Base-by-base conservation (phyloP, 306 rosid genomes). In the Calophaca sinica region DNA sequence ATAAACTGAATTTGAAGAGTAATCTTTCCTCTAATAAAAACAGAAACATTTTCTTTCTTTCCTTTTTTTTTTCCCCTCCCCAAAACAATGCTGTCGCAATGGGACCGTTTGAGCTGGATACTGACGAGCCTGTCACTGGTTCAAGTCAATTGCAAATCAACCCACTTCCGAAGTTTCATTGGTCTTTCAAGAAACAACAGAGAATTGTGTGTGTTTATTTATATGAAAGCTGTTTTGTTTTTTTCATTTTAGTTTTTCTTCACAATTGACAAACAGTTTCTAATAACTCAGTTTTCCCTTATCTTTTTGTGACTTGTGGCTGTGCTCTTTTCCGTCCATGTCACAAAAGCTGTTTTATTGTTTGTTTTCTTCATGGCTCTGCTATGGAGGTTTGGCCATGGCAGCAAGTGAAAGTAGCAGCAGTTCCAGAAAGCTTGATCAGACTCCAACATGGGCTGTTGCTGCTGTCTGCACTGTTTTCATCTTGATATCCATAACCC, bases 381-480 rank as follows among this genome's bases (percentile, higher is more conserved):
- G 60, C 9, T 63, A 71, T 54, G 72, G 73, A 84, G 82, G 62
- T 14, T 58, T 42, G 53, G 89, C 85, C 20, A 81, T 73, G 94
- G 97, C 89, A 26, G 89, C 87, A 3, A 20, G 75, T 11, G 85
- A 55, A 38, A 52, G 72, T 14, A 54, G 68, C 20, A 26, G 64
- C 42, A 58, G 6, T 71, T 57, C 85, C 10, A 86, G 85, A 71
- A 74, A 85, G 5, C 94, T 94, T n/a, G 89, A 90, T 79, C 83
- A 74, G 80, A 94, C 98, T 49, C 96, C 97, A 6, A 91, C 98
- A 0, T 94, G 98, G 98, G 97, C 96, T 64, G 97, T 94, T 53
- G 91, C 98, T 32, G 86, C 80, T 60, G 97, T 94, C 1, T 94
- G 91, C 73, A 85, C 96, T 66, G 78, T 88, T 39, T 88, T 94